These are phyloP conservation scores for Trametes gibbosa DNA, from an alignment of 768 basidiomycete genomes.

Conservation along the genomic window DNA sequence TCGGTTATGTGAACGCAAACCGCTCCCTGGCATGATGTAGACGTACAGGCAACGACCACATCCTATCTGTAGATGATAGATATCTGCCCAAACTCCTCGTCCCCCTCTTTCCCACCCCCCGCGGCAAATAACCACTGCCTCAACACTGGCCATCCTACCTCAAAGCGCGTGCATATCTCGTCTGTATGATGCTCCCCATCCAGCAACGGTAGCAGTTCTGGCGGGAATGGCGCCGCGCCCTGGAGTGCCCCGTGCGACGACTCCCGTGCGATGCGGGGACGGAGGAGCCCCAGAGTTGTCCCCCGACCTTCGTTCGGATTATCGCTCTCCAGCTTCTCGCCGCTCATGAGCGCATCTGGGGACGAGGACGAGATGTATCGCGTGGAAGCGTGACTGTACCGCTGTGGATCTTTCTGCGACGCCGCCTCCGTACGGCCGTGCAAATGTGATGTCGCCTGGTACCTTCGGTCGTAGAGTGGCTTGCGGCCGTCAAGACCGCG, in stretches of 20 bases:
- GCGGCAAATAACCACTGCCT: conserved; percentile 65
- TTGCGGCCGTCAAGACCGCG: conserved; percentile 42
- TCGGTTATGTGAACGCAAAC: conserved; percentile 89
- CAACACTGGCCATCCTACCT: conserved; percentile 79
- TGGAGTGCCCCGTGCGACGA: conserved; percentile 38
- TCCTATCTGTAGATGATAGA: conserved; percentile 70
- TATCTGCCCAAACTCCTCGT: conserved; percentile 65
- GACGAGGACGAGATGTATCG: conserved; percentile 9
- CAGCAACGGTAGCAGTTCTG: conserved; percentile 56
- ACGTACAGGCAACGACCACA: background rate
- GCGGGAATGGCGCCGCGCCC: conserved; percentile 45
- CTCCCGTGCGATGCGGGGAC: conserved; percentile 50
- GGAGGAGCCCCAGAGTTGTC: conserved; percentile 31
- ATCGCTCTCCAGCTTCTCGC: conserved; percentile 26
- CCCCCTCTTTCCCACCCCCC: conserved; percentile 59
- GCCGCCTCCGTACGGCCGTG: conserved; percentile 3
- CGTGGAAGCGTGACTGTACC: background rate
- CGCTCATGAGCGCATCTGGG: conserved; percentile 1
- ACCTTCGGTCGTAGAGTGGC: conserved; percentile 10
- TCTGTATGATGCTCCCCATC: conserved; percentile 93
- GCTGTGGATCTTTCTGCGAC: background rate
- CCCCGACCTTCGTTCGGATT: conserved; percentile 28
- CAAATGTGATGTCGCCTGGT: conserved; percentile 26
- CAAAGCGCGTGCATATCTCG: conserved; percentile 80
- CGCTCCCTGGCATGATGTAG: conserved; percentile 59